Conservation (phyloP, 306 rosid genomes). For the Vigna nakashimae region DNA sequence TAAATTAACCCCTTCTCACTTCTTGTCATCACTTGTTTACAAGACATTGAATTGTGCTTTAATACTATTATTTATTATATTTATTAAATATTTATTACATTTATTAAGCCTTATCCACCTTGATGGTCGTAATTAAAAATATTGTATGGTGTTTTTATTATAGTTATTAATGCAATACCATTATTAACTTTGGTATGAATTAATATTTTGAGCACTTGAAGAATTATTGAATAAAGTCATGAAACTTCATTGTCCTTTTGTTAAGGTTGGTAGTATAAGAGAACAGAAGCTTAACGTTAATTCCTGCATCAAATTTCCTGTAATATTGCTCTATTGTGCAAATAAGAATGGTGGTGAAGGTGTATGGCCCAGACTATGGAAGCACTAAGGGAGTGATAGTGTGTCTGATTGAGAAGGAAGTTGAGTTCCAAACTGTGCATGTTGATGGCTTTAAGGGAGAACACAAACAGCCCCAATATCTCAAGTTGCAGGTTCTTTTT, state of each 20-base stretch:
- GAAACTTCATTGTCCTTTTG: neutral
- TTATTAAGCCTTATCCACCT: no score
- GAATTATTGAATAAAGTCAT: neutral
- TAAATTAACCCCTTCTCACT: no score
- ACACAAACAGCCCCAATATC: slow-evolving; percentile 49
- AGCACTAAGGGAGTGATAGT: slow-evolving; percentile 53
- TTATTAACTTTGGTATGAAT: no score
- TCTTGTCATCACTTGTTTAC: no score
- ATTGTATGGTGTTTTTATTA: no score
- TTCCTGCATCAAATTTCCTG: neutral
- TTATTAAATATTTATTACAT: no score
- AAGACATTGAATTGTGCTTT: no score
- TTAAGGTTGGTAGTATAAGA: slow-evolving; percentile 1
- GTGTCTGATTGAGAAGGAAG: slow-evolving; percentile 58
- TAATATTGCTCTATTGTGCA: neutral
- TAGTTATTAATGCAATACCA: no score
- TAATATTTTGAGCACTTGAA: no score
- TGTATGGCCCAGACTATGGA: slow-evolving; percentile 58
- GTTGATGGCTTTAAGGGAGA: slow-evolving; percentile 55
- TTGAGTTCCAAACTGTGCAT: slow-evolving; percentile 56
- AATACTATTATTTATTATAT: no score
- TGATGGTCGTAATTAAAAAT: no score
- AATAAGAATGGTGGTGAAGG: slow-evolving; percentile 54
- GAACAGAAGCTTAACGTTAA: neutral
- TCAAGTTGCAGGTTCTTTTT: slow-evolving; percentile 52